phyloP scores from a whole-genome alignment of 192 early-diverging fungal genomes.

The Coemansia reversa region DNA sequence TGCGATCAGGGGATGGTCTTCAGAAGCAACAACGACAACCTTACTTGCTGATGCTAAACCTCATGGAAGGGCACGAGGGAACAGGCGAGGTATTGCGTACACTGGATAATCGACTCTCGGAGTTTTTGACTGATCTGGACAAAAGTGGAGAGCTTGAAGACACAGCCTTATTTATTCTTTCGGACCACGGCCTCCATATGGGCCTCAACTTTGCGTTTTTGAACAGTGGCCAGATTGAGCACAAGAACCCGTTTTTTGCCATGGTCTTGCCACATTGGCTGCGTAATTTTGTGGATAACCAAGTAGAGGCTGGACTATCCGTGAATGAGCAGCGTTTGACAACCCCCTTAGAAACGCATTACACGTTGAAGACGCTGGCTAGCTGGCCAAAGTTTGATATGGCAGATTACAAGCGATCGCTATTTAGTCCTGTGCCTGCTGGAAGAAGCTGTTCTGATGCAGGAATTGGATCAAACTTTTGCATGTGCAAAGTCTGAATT shows the following conservation, averaged over 20 bases:
- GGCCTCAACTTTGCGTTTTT: conserved; percentile 47
- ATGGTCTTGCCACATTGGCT: conserved; percentile 42
- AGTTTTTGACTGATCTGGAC: conserved; percentile 20
- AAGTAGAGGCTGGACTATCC: conserved; percentile 19
- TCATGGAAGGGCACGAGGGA: conserved; percentile 48
- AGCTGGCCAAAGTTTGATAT: conserved; percentile 36
- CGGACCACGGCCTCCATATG: conserved; percentile 52
- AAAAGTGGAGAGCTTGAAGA: conserved; percentile 41
- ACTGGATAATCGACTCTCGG: conserved; percentile 20
- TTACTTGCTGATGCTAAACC: conserved; percentile 28
- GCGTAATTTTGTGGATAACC: conserved; percentile 27
- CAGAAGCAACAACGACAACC: conserved; percentile 10
- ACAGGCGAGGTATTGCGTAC: conserved; percentile 48
- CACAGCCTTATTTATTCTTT: conserved; percentile 30
- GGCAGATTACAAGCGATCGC: conserved; percentile 25
- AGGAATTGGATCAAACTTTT: conserved; percentile 34
- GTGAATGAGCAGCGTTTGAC: conserved; percentile 46
- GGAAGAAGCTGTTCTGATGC: conserved; percentile 39
- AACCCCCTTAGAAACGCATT: conserved; percentile 41
- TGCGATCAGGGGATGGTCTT: conserved; percentile 4
- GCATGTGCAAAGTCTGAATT: conserved; percentile 28
- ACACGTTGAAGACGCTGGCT: conserved; percentile 42
- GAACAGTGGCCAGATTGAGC: conserved; percentile 48
- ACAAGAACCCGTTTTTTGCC: conserved; percentile 48
- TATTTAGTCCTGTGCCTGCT: conserved; percentile 31